Conservation (phyloP, 2,329 filamentous ascomycete genomes). For the Thelonectria discophora region DNA sequence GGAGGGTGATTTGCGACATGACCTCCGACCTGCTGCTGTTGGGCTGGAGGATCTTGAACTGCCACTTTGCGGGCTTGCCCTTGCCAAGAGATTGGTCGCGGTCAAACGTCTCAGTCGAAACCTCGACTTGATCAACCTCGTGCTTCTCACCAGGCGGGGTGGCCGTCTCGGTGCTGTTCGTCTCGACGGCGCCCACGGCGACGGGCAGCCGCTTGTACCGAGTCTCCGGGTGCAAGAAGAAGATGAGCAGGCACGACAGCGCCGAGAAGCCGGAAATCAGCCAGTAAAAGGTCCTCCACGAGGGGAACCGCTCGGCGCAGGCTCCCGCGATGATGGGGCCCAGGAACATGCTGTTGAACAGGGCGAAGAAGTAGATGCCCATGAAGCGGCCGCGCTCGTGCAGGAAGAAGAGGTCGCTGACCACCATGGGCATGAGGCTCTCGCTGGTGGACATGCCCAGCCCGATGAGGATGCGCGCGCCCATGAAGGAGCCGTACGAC, state of each 20-base stretch:
- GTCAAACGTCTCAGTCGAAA: not conserved
- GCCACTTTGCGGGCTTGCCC: not conserved
- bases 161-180: not conserved
- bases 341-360: constrained; percentile 2
- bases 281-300: constrained; percentile 9
- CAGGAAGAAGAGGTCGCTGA: constrained; percentile 2
- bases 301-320: not conserved
- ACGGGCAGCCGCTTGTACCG: not conserved
- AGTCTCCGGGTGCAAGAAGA: not conserved
- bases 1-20: not conserved
- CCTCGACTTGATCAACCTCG: not conserved
- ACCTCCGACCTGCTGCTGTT: not conserved
- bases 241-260: not conserved
- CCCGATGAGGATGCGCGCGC: not conserved
- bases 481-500: constrained; percentile 4
- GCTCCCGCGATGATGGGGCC: constrained; percentile 5
- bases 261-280: not conserved
- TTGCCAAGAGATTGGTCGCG: not conserved
- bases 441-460: not conserved
- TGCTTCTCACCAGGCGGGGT: not conserved
- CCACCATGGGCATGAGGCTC: constrained; percentile 7
- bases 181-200: not conserved
- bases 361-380: constrained; percentile 4
- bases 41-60: constrained; percentile 1
- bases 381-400: constrained; percentile 5